A percentile compares a stretch with the other conserved stretches of the same genome.
Evolutionary conservation across 2,329 filamentous ascomycete species (phyloP).

Genomic region (Fusarium sp.): DNA sequence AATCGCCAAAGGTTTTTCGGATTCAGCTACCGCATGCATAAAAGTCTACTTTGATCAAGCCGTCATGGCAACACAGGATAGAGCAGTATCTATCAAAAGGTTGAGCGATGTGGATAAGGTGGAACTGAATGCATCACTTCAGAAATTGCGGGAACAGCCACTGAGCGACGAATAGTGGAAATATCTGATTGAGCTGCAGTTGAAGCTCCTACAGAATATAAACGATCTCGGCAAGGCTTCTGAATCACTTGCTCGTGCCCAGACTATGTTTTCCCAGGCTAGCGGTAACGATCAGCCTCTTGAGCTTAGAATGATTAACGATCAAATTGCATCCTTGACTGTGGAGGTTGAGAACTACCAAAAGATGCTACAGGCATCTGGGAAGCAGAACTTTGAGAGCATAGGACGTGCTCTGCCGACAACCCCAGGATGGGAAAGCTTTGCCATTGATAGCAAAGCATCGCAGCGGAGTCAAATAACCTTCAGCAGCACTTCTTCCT

Average conservation of each 20-base stretch:
- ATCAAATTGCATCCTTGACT: not conserved
- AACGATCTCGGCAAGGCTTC: not conserved
- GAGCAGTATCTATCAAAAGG: too few species aligned
- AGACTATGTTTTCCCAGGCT: not conserved
- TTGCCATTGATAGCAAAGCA: not conserved
- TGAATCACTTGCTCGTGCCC: not conserved
- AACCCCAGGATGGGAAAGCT: not conserved
- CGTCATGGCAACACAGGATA: too few species aligned
- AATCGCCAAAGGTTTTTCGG: not conserved
- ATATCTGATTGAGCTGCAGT: not conserved
- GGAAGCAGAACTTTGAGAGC: not conserved
- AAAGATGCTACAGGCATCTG: not conserved
- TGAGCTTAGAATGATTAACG: not conserved
- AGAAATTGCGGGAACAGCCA: not conserved
- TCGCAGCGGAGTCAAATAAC: not conserved
- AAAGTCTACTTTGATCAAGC: not conserved
- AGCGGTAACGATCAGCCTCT: not conserved
- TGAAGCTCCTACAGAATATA: not conserved
- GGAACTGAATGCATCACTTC: not conserved
- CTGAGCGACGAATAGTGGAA: not conserved
- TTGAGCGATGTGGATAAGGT: not conserved
- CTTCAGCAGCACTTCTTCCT: not conserved
- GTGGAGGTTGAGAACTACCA: not conserved
- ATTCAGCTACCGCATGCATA: not conserved
- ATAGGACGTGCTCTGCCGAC: rapidly evolving